Evolutionary conservation across 139 green algal genomes (phyloP), one percentile per base, ranked within the genome.

Genomic region (Chlorella sorokiniana): DNA sequence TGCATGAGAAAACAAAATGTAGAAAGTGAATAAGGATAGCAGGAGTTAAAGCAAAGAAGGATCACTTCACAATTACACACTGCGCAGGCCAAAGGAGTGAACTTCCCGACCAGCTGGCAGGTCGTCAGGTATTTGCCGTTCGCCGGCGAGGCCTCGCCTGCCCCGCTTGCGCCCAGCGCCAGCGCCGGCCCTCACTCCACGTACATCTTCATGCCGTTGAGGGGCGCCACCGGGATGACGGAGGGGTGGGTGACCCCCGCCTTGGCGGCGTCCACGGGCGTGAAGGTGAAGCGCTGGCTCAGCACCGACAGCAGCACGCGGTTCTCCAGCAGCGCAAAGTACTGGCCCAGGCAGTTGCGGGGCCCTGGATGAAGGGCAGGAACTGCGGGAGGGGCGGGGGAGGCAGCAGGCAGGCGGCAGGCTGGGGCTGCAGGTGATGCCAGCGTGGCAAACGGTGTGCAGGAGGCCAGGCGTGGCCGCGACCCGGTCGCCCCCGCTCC

Each of bases 341-440:
- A 91, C 87, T 98, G 95, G 31, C 95, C 95, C 76, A 98, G 79
- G 88, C 95, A 98, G 85, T 98, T 98, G 62, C 95, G 88, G 10
- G 95, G 5, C 95, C 95, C 84, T 98, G 92, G 73, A 97, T 98
- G 90, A 99, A 99, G 37, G 96, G 95, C 76, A 99, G 62, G 83
- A 97, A 99, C 76, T 89, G 85, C 81, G n/a, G 18, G n/a, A 42
- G 5, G 77, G 63, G 37, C 23, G 9, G 56, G 79, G 59, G 67
- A 33, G 37, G 59, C 23, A 18, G 45, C 9, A 1, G 64, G 7
- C 8, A 3, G 40, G 71, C 29, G 38, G 1, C 2, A 29, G 4
- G 44, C 4, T 44, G 41, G 27, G 41, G 29, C 6, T 29, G 41
- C 1, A 18, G 42, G 20, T 22, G 38, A 8, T 44, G 40, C 16